Conservation (phyloP, 2,329 filamentous ascomycete species). For the Aspergillus niger region DNA sequence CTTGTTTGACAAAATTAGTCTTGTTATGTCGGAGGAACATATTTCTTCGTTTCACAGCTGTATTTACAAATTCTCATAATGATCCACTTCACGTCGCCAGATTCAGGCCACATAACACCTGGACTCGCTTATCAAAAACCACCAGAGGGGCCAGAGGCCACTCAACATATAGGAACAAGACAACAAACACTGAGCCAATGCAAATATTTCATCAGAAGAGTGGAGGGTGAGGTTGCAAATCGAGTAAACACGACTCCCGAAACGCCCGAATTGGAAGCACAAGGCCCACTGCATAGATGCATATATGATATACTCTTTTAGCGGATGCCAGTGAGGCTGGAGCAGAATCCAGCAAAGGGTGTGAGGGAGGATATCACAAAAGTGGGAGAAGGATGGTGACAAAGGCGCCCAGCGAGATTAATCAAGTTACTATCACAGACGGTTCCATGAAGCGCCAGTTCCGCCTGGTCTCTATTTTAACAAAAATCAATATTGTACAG, state of each 20-base stretch:
- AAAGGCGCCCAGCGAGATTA: constrained; percentile 23
- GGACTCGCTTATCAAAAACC: neutral
- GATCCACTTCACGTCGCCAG: neutral
- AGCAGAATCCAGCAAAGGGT: neutral
- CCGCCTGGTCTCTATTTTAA: constrained; percentile 39
- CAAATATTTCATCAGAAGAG: constrained; percentile 33
- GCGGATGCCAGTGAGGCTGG: too few species aligned
- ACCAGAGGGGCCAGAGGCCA: neutral
- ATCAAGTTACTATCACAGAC: constrained; percentile 30
- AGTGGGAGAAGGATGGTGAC: constrained; percentile 12
- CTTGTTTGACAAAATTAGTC: neutral
- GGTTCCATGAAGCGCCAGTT: constrained; percentile 35
- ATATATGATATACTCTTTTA: neutral
- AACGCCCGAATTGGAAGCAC: constrained; percentile 3
- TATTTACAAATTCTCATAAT: constrained; percentile 7
- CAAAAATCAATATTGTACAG: constrained; percentile 43
- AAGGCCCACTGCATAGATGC: neutral
- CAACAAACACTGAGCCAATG: constrained; percentile 23
- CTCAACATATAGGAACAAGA: neutral
- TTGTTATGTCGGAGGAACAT: neutral
- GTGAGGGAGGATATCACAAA: constrained; percentile 19
- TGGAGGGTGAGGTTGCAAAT: constrained; percentile 24
- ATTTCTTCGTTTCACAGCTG: neutral
- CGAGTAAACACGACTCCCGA: constrained; percentile 6
- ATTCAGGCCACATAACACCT: neutral